Evolutionary conservation across 2,329 filamentous ascomycete species (phyloP), one percentile per base, ranked within the genome.

Genomic region (Onygena corvina): DNA sequence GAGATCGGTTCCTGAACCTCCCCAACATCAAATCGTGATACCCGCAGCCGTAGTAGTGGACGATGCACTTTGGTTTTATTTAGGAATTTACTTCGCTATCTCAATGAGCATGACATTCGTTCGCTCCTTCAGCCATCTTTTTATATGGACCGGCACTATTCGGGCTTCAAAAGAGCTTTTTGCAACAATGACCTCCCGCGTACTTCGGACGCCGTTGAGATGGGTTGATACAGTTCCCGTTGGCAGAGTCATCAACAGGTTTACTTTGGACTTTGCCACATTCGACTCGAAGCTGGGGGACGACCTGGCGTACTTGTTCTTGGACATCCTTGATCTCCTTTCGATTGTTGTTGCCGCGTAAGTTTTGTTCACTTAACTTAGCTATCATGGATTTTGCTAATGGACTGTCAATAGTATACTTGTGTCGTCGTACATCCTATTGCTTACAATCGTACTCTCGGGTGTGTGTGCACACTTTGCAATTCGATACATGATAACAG

Each of bases 141-240:
- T 86, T 27, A 77, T 90, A 59, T 74, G 89, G 9, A 69, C 83
- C n/a, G 85, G 94, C 54, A 79, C 86, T 18, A 89, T 92, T 61
- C 76, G 77, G 27, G 86, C 88, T 0, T 86, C 85, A 0, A 84
- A 83, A 57, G 70, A 73, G 4, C 76, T 95, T 46, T 94, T 94
- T 65, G 72, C 71, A 53, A 73, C 79, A 33, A 84, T 86, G 16
- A 79, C 94, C 67, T 69, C 75, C 1, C 77, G 76, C 47, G 85
- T 94, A 46, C 83, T 83, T 60, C 77, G 80, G 58, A 85, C 88
- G 0, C 89, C 83, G 0, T 94, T 95, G 67, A 80, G 87, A 1
- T 95, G 89, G 64, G 92, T 94, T 67, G 89, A 95, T 61, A 80
- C 86, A 3, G 94, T 89, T 0, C 89, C 89, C 0, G 81, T 93